phyloP scores from a whole-genome alignment of 2,329 filamentous ascomycete species.

The Aspergillus fumigatiaffinis region DNA sequence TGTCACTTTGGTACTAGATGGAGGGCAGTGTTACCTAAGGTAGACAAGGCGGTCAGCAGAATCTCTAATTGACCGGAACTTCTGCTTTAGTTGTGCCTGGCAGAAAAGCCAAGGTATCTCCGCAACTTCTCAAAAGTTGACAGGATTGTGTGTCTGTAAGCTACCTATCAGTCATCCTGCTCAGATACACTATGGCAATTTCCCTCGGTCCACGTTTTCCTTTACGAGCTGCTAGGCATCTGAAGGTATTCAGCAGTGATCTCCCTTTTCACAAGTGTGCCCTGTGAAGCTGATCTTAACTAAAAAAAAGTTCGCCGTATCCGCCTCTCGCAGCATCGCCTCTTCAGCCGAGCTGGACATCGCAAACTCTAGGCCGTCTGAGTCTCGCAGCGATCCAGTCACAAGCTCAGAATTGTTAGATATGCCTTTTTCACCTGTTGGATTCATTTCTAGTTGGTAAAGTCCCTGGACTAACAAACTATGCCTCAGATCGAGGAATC shows the following conservation, averaged over 20 bases:
- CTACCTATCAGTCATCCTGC: not conserved
- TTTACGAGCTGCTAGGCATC: slow-evolving; percentile 15
- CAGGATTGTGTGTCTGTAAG: not conserved
- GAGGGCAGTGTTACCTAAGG: no score
- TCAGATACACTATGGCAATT: not conserved
- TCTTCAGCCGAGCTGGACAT: not conserved
- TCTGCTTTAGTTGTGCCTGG: not conserved
- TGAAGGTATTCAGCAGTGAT: slow-evolving; percentile 15
- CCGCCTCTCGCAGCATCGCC: slow-evolving; percentile 1
- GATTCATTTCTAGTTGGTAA: not conserved
- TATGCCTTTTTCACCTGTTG: not conserved
- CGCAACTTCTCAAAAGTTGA: not conserved
- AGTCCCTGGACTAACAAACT: not conserved
- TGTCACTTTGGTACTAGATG: not conserved
- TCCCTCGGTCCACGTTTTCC: slow-evolving; percentile 14
- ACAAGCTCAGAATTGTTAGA: not conserved
- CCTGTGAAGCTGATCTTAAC: not conserved
- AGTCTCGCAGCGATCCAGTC: not conserved
- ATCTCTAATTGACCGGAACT: not conserved
- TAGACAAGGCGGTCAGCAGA: not conserved
- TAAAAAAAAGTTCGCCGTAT: not conserved
- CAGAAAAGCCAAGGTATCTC: not conserved
- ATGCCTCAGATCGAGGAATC: slow-evolving; percentile 10
- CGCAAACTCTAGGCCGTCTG: not conserved
- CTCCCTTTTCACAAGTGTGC: not conserved